Base-by-base conservation (phyloP, 2,329 filamentous ascomycete species). In the Ambrosiella beaveri region DNA sequence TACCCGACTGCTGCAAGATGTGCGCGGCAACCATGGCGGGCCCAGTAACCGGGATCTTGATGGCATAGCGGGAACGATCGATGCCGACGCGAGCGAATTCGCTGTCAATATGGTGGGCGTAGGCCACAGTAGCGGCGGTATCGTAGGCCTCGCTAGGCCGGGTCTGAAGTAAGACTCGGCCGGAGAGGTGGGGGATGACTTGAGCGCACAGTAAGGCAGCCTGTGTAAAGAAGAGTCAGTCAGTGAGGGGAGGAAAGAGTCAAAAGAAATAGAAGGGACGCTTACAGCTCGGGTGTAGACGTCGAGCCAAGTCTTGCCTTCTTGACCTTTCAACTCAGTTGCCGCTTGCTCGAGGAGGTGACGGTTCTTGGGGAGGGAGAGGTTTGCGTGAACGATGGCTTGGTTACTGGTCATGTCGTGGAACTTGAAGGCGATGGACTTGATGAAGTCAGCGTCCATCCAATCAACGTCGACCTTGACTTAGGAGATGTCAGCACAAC, bases 341-440 rank as follows among this genome's bases (percentile, higher is more conserved):
- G 71, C 70, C 0, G 70, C 69, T 56, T 73, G 64, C 3, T 64
- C 63, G 44, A 77, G 69, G 39, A 75, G 63, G 0, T 73, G 69
- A 17, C 65, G 66, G 63, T 76, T 76, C 57, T 70, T 71, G 15
- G 67, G 67, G 56, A 71, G 64, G 35, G 68, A 68, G 60, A 77
- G 70, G 61, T 75, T 71, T 36, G 71, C 69, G 57, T 76, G 72
- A 36, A 75, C 74, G 67, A 69, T 73, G 3, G 73, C 67, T 63
- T 76, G 74, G 63, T 77, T 77, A 65, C 72, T 74, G 3, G 74
- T 76, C 65, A 74, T 72, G 61, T 76, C 74, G 59, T 75, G 70
- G 35, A 71, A 71, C 3, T 67, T 67, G 60, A 75, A 69, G 9
- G 69, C 68, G 64, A 75, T 71, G n/a, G 64, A 65, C 58, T 71